A percentile compares a stretch with the other conserved stretches of the same genome.
Evolutionary conservation across 139 green algal genomes (phyloP).

Genomic region (Medakamo hakoo): DNA sequence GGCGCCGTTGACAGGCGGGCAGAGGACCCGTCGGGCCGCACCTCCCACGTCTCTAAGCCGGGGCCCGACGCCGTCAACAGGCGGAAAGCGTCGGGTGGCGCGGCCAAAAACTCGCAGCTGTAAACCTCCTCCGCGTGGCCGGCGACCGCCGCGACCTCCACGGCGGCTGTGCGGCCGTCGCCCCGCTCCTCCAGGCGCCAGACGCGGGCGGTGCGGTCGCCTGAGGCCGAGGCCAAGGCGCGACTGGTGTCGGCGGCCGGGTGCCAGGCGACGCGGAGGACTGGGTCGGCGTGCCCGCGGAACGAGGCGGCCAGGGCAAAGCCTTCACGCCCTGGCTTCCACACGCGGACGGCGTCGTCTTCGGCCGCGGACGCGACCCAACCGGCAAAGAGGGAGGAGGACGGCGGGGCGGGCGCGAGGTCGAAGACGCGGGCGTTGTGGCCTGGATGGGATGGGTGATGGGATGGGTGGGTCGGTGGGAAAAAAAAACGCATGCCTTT

Average conservation of each 20-base stretch:
- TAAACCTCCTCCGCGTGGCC: background rate
- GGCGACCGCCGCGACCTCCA: background rate
- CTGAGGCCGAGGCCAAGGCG: background rate
- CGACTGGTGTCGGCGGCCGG: background rate
- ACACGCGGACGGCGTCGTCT: background rate
- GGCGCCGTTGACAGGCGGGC: too few relatives aligned
- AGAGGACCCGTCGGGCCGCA: background rate
- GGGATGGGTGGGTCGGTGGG: constrained; percentile 1
- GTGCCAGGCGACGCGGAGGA: background rate
- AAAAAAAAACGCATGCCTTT: too few relatives aligned
- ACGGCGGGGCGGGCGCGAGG: background rate
- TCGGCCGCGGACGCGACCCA: background rate
- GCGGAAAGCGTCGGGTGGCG: too few relatives aligned
- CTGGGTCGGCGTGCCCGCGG: background rate
- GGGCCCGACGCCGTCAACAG: background rate
- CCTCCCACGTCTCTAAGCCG: background rate
- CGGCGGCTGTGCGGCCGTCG: background rate
- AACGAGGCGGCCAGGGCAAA: background rate
- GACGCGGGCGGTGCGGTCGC: background rate
- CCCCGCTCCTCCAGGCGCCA: background rate
- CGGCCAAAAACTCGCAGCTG: background rate
- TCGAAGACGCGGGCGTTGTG: background rate
- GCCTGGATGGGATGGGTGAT: background rate
- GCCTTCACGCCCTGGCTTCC: background rate
- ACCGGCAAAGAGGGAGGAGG: background rate